phyloP scores from a whole-genome alignment of 768 basidiomycete genomes.

The Naganishia vishniacii region DNA sequence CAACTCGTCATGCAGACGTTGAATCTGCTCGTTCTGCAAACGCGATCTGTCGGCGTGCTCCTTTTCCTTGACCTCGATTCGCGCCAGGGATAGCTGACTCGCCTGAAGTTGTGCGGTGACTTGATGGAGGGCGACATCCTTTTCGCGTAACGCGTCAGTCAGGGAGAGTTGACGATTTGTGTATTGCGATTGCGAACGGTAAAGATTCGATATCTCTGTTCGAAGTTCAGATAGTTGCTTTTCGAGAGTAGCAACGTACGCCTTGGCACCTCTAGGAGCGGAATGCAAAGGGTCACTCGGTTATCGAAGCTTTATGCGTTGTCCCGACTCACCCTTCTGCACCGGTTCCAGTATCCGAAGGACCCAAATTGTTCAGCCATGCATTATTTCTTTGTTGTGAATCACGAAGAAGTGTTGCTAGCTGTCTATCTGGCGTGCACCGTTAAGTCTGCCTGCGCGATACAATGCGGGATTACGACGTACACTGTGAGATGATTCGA shows the following conservation, averaged over 20 bases:
- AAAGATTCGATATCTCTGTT: conserved; percentile 86
- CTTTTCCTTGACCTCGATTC: conserved; percentile 59
- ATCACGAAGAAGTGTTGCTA: conserved; percentile 58
- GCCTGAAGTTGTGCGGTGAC: conserved; percentile 75
- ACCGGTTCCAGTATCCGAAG: background rate
- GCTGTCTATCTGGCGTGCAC: background rate
- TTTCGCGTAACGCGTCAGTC: conserved; percentile 89
- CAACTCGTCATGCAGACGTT: conserved; percentile 80
- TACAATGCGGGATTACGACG: background rate
- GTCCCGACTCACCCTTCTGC: conserved; percentile 35
- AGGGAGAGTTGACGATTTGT: conserved; percentile 92
- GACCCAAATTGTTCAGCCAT: conserved; percentile 54
- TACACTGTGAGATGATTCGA: conserved; percentile 10
- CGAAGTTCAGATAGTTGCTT: conserved; percentile 86
- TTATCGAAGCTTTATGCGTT: background rate
- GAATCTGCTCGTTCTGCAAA: conserved; percentile 64
- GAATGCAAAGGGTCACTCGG: background rate
- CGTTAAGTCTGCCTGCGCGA: background rate
- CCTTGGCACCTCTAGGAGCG: conserved; percentile 9
- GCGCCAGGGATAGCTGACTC: conserved; percentile 2
- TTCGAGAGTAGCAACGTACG: conserved; percentile 69
- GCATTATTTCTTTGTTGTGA: conserved; percentile 88
- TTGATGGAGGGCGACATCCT: conserved; percentile 77
- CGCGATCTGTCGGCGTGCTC: conserved; percentile 64
- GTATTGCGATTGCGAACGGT: conserved; percentile 75